phyloP scores from a whole-genome alignment of 2,329 filamentous ascomycete genomes.

The Colletotrichum coccodes region DNA sequence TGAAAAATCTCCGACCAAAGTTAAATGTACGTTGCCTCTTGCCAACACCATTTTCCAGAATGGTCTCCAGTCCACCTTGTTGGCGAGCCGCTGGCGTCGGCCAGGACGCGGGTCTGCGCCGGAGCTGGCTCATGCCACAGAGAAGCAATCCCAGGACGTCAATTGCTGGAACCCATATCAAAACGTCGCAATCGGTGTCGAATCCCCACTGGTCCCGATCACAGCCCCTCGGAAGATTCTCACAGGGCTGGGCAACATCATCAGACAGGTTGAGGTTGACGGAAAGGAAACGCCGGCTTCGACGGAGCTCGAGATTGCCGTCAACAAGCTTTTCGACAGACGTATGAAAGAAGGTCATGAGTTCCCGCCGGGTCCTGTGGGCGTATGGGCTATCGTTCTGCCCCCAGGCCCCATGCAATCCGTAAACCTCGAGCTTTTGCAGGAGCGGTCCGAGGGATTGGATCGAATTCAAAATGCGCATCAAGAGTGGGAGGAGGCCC shows the following conservation, averaged over 20 bases:
- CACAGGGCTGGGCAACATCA: conserved; percentile 81
- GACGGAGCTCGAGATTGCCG: conserved; percentile 73
- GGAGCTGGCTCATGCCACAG: conserved; percentile 40
- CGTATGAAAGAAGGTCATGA: conserved; percentile 45
- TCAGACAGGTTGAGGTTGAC: conserved; percentile 68
- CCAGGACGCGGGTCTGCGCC: conserved; percentile 37
- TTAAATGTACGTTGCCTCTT: conserved; percentile 68
- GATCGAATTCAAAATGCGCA: conserved; percentile 7
- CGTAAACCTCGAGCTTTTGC: not conserved
- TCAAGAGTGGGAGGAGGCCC: conserved; percentile 20
- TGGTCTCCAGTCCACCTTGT: conserved; percentile 68
- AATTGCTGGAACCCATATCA: conserved; percentile 32
- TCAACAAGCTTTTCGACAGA: conserved; percentile 66
- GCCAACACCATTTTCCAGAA: conserved; percentile 84
- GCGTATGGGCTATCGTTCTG: conserved; percentile 79
- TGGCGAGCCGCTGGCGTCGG: conserved; percentile 53
- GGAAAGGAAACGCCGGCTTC: conserved; percentile 69
- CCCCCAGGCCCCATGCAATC: conserved; percentile 49
- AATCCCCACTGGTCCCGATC: conserved; percentile 66
- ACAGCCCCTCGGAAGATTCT: conserved; percentile 71
- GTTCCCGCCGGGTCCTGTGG: conserved; percentile 57
- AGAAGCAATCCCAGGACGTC: conserved; percentile 53
- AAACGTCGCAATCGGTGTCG: conserved; percentile 32
- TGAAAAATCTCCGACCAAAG: not conserved
- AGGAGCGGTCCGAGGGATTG: not conserved